phyloP scores from a whole-genome alignment of 805 yeast genomes.

The Candida maltosa region DNA sequence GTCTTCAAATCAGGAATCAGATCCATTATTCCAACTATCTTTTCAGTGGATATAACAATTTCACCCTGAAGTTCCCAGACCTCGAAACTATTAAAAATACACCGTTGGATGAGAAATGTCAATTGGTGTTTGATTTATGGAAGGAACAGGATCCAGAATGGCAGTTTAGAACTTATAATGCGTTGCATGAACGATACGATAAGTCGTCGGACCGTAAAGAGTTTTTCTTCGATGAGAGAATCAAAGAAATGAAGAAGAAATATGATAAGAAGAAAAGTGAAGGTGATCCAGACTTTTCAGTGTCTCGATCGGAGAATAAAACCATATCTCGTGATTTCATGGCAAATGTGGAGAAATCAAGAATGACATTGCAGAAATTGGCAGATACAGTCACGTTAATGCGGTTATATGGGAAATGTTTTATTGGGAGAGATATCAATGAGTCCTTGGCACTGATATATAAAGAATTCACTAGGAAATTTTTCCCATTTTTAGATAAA shows the following conservation, averaged over 20 bases:
- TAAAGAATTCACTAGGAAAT: conserved; percentile 14
- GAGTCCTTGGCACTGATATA: conserved; percentile 8
- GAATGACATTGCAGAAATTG: conserved; percentile 19
- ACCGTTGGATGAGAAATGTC: conserved; percentile 21
- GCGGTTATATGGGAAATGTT: conserved; percentile 31
- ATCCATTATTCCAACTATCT: conserved; percentile 24
- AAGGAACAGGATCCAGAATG: conserved; percentile 18
- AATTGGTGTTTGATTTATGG: conserved; percentile 20
- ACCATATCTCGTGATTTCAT: conserved; percentile 16
- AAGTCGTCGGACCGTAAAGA: conserved; percentile 18
- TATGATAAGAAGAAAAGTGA: conserved; percentile 5
- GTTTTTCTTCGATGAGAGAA: conserved; percentile 12
- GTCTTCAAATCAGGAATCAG: conserved; percentile 10
- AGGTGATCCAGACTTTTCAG: conserved; percentile 1
- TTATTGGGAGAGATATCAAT: conserved; percentile 9
- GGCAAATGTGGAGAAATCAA: conserved; percentile 13
- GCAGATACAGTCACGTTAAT: conserved; percentile 28
- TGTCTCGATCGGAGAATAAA: conserved; percentile 13
- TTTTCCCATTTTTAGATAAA: conserved; percentile 26
- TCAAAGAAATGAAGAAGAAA: conserved; percentile 5
- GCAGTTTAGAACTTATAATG: conserved; percentile 13
- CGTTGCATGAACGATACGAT: conserved; percentile 11
- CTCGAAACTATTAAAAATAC: conserved; percentile 6
- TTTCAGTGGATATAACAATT: conserved; percentile 16
- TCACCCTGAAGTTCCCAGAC: conserved; percentile 9